Evolutionary conservation across 306 rosid genomes (phyloP), one percentile per base, ranked within the genome.

Genomic region (Amphicarpaea edgeworthii): DNA sequence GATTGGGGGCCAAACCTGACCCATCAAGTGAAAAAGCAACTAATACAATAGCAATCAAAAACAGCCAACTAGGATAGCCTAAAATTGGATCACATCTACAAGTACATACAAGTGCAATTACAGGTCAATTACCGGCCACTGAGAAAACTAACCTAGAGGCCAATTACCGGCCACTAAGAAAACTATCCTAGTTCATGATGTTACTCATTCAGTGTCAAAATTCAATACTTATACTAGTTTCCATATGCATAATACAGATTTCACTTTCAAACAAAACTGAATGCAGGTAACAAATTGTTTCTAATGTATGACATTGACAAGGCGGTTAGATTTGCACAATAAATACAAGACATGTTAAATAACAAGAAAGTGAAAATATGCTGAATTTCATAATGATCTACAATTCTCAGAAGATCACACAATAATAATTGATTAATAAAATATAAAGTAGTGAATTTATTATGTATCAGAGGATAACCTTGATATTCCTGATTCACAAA

Each of bases 401-500:
- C 40, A 17, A 67, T 12, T 61, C 32, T 68, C 49, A 68, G 8
- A 60, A n/a, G 41, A 42, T 40, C 57, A 67, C 38, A 59, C 11
- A 0, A 34, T 46, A 47, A 76, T 30, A 70, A 46, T 28, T 70
- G 61, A 72, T 32, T 64, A 10, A 79, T 46, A 65, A 42, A 65
- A 79, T 46, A 60, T 26, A 72, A 57, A n/a, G 30, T 54, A 64
- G 50, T 9, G 24, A 17, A 53, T 50, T 57, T 23, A 59, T 20
- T 45, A 34, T 49, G 30, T 59, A 50, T 69, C 24, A 82, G 77
- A 74, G 16, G 78, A 75, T 84, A 68, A 93, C 98, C 98, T 91
- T 83, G 87, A 72, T 87, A 86, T 79, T 87, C 86, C 77, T 85
- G 85, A 81, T 94, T 94, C 81, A 91, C 92, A 64, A 94, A 94